Percentiles rank a stretch among this genome's conserved stretches.
Evolutionary conservation across 139 green algal species (phyloP).

Genomic region (Coccomyxa sp.): DNA sequence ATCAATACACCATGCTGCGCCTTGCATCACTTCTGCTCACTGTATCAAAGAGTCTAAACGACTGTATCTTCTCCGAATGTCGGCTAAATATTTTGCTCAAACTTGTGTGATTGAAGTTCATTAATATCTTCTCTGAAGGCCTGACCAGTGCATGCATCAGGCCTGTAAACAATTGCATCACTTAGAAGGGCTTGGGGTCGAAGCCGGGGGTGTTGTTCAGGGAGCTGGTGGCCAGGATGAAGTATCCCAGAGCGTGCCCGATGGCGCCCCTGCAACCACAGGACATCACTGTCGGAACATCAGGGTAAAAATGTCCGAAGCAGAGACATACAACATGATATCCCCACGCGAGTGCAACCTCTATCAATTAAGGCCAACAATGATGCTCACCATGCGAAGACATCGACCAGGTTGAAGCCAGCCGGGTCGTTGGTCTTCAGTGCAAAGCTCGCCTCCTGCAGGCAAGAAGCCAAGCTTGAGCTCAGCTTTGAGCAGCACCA

Average conservation of each 20-base stretch:
- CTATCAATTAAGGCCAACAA: neutral
- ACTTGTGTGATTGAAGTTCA: too few species aligned
- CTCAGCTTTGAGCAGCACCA: neutral
- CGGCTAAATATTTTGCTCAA: too few species aligned
- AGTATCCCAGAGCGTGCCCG: conserved; percentile 25
- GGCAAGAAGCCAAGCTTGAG: neutral
- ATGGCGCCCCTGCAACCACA: conserved; percentile 12
- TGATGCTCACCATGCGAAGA: conserved; percentile 72
- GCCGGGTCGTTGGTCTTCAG: conserved; percentile 64
- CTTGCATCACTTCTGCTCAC: too few species aligned
- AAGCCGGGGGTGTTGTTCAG: conserved; percentile 15
- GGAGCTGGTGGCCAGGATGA: conserved; percentile 31
- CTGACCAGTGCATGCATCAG: too few species aligned
- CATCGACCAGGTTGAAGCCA: conserved; percentile 84
- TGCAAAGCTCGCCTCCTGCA: conserved; percentile 39
- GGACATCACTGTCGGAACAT: neutral
- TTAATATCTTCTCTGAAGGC: too few species aligned
- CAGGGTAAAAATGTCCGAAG: neutral
- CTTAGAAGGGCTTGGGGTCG: conserved; percentile 36
- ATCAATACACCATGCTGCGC: too few species aligned
- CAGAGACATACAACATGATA: neutral
- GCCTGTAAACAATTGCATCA: neutral
- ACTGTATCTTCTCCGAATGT: too few species aligned
- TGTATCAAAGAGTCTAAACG: too few species aligned
- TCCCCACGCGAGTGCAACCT: neutral